These are phyloP conservation scores for Evernia prunastri DNA, from an alignment of 495 filamentous ascomycete genomes.

Conservation along the genomic window DNA sequence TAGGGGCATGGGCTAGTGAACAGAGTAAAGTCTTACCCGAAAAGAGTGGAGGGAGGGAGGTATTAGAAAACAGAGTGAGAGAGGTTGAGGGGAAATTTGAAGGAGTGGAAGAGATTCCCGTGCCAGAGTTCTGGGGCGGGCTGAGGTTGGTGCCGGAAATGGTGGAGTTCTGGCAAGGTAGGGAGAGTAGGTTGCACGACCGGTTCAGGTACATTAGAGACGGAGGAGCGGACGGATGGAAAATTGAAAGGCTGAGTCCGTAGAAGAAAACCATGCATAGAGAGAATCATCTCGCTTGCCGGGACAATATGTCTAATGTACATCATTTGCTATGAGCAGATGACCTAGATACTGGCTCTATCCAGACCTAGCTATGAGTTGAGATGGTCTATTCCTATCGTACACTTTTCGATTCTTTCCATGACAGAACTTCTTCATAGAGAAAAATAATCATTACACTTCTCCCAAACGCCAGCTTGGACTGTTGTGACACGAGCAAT, in stretches of 20 bases:
- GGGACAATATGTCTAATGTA: conserved; percentile 19
- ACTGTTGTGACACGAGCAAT: conserved; percentile 19
- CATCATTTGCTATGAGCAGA: conserved; percentile 22
- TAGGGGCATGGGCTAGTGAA: conserved; percentile 90
- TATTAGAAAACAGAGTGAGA: conserved; percentile 32
- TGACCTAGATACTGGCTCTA: conserved; percentile 23
- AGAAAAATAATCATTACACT: neutral
- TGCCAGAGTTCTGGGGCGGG: conserved; percentile 93
- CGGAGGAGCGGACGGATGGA: conserved; percentile 32
- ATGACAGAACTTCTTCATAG: neutral
- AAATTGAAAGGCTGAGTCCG: conserved; percentile 37
- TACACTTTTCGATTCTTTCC: conserved; percentile 17
- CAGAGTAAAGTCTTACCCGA: conserved; percentile 61
- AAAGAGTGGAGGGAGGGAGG: conserved; percentile 31
- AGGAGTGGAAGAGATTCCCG: conserved; percentile 63
- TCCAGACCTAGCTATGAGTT: conserved; percentile 27
- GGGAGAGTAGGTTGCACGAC: conserved; percentile 86
- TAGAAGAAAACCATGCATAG: conserved; percentile 29
- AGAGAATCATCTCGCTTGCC: neutral
- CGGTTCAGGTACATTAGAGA: conserved; percentile 71
- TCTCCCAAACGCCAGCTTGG: conserved; percentile 13
- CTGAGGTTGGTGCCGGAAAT: conserved; percentile 72
- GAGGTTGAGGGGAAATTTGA: conserved; percentile 16
- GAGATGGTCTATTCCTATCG: conserved; percentile 24
- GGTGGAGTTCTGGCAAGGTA: conserved; percentile 81